Conservation (phyloP, 129 eudicot genomes). For the Daucus carota region DNA sequence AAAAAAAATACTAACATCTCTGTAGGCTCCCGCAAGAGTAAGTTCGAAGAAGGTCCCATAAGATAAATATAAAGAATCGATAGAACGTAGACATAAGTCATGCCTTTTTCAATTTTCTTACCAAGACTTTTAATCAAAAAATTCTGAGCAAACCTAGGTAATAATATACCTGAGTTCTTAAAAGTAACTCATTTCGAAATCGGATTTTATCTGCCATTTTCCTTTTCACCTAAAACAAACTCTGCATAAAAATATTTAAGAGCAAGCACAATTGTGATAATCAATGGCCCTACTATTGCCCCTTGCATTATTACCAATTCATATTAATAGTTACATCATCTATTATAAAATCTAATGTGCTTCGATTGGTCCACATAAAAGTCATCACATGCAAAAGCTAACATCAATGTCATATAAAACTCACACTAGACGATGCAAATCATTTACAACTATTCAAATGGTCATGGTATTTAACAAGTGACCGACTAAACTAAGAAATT, state of each 20-base stretch:
- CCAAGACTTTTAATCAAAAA: neutral
- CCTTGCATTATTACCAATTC: constrained; percentile 46
- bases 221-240: constrained; percentile 70
- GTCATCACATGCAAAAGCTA: neutral
- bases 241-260: constrained; percentile 82
- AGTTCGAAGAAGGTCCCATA: constrained; percentile 1
- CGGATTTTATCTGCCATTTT: constrained; percentile 29
- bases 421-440: neutral
- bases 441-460: neutral
- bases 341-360: neutral
- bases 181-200: neutral
- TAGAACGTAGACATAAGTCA: neutral
- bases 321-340: neutral
- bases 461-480: neutral
- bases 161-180: constrained; percentile 1
- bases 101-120: neutral
- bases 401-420: neutral
- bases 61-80: neutral
- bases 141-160: neutral
- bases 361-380: neutral
- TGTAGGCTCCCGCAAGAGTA: neutral
- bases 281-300: constrained; percentile 96
- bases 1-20: neutral
- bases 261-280: constrained; percentile 87
- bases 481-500: neutral